Base-by-base conservation (phyloP, 345 rosid species). In the Erodium maritimum region DNA sequence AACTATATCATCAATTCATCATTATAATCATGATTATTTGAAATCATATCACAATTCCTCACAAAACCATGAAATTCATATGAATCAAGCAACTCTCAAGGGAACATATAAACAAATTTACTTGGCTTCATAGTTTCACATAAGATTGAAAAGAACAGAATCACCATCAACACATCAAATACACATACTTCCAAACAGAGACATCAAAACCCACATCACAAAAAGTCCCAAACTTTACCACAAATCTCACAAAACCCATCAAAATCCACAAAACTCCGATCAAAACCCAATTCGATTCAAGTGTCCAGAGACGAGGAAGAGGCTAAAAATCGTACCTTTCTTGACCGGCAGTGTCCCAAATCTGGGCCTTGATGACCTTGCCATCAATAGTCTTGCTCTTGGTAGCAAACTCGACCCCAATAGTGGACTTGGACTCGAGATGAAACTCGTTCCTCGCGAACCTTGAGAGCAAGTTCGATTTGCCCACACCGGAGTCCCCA, bases 341-440 rank as follows among this genome's bases (percentile, higher is more conserved):
- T 50, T 75, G 83, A 25, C 80, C 83, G 45, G 83, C 83, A 45
- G 83, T 79, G 62, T 79, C 83, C 83, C 83, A 79, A 76, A 76
- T 79, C 76, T 73, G 80, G 51, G 83, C 80, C 75, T 79, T 76
- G 69, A 76, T 50, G 67, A 73, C 69, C 71, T 79, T 80, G 66
- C 71, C 67, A 54, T 80, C 81, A 22, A 80, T 58, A 23, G 21
- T 70, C 64, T 67, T 58, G 65, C 77, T 80, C 60, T 76, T 76
- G 23, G 81, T 80, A 22, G 79, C 84, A 60, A 80, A 80, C 67
- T 80, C 81, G 37, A 80, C 84, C 21, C 84, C 84, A 24, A 77
- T 77, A 56, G 84, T 80, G 59, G 84, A 80, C 69, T 80, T 80
- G 21, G 84, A 79, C 67, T 79, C 84, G 37, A 79, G 75, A 61